phyloP scores from a whole-genome alignment of 306 rosid species.

The Fragaria vesca region DNA sequence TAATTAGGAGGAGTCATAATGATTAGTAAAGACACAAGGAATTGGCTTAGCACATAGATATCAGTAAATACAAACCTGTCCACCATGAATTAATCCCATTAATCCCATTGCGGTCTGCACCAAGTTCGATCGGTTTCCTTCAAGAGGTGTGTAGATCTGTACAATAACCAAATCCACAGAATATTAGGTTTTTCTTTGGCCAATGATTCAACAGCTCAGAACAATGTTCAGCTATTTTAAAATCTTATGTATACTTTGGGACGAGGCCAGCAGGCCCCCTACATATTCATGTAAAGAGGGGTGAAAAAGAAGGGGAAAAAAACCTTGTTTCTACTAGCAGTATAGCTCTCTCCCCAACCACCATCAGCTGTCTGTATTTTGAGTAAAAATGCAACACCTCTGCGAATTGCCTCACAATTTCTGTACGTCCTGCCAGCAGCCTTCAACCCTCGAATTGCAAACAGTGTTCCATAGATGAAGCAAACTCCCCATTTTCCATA shows the following conservation, averaged over 20 bases:
- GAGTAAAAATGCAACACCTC: slow-evolving; percentile 24
- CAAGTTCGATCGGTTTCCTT: slow-evolving; percentile 29
- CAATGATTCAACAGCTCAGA: too few relatives aligned
- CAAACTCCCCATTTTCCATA: slow-evolving; percentile 32
- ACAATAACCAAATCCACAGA: neutral
- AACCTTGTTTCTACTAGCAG: slow-evolving; percentile 35
- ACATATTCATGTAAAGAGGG: neutral
- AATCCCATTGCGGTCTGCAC: slow-evolving; percentile 38
- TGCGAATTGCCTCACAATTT: slow-evolving; percentile 21
- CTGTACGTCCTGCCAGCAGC: slow-evolving; percentile 25
- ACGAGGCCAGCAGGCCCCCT: too few relatives aligned
- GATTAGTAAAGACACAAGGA: neutral
- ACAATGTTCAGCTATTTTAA: too few relatives aligned
- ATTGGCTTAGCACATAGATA: neutral
- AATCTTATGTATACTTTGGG: too few relatives aligned
- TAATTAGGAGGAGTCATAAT: neutral
- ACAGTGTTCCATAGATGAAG: slow-evolving; percentile 39
- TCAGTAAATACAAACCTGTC: slow-evolving; percentile 23
- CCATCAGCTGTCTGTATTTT: slow-evolving; percentile 32
- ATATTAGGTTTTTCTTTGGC: neutral
- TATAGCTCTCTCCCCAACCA: slow-evolving; percentile 45
- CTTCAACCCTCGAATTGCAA: slow-evolving; percentile 26
- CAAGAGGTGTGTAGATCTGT: slow-evolving; percentile 30
- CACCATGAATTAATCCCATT: slow-evolving; percentile 31
- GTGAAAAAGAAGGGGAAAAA: neutral